Conservation (phyloP, 2,329 filamentous ascomycete species). For the Capronia epimyces region DNA sequence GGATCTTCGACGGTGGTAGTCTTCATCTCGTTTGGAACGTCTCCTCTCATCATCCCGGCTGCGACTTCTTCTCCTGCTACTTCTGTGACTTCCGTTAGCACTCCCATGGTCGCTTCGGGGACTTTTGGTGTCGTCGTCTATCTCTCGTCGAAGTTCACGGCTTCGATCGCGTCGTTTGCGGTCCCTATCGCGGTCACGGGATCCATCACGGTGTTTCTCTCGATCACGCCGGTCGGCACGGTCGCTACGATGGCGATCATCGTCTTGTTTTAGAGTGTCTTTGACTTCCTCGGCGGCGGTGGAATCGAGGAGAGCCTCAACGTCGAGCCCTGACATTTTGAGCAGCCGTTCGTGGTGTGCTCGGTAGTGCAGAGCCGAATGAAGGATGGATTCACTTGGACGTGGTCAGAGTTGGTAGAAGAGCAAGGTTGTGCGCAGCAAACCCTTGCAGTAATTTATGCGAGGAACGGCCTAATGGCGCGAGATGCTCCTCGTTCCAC, state of each 20-base stretch:
- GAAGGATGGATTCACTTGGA: constrained; percentile 22
- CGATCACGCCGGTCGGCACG: constrained; percentile 51
- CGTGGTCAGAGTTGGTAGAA: constrained; percentile 22
- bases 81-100: constrained; percentile 62
- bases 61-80: constrained; percentile 70
- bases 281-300: constrained; percentile 54
- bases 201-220: constrained; percentile 54
- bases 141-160: constrained; percentile 47
- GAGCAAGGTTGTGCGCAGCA: constrained; percentile 22
- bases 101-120: constrained; percentile 70
- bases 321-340: constrained; percentile 66
- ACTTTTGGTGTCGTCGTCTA: constrained; percentile 56
- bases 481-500: not conserved
- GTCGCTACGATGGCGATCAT: constrained; percentile 53
- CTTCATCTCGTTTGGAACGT: constrained; percentile 62
- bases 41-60: constrained; percentile 71
- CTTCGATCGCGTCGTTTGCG: constrained; percentile 57
- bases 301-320: constrained; percentile 85
- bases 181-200: constrained; percentile 53
- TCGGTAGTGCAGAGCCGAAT: constrained; percentile 2
- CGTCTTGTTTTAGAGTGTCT: constrained; percentile 40
- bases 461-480: not conserved
- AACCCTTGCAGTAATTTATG: constrained; percentile 22
- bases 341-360: constrained; percentile 21
- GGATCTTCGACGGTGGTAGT: constrained; percentile 63